These are phyloP conservation scores for Monosporascus sp. DNA, from an alignment of 2,329 filamentous ascomycete genomes.

Conservation along the genomic window DNA sequence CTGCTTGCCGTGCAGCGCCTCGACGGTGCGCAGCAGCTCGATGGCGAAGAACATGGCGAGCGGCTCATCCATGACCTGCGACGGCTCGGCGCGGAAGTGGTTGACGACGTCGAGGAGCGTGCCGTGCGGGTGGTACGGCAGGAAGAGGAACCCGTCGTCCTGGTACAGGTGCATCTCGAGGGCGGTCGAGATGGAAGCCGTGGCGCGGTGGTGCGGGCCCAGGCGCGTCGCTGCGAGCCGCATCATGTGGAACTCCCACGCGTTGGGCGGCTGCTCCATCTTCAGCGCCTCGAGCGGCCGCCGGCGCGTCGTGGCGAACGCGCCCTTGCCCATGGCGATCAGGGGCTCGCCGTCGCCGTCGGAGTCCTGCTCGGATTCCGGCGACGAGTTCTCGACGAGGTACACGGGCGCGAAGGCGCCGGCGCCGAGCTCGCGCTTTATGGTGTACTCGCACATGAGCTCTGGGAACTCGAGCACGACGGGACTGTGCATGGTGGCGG, in stretches of 20 bases:
- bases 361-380: conserved; percentile 39
- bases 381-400: conserved; percentile 69
- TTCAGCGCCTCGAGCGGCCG: conserved; percentile 77
- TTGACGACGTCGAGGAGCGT: conserved; percentile 96
- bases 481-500: conserved; percentile 51
- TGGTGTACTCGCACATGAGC: conserved; percentile 61
- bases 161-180: conserved; percentile 90
- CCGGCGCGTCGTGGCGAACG: conserved; percentile 52
- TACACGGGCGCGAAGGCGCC: conserved; percentile 96
- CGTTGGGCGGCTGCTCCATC: conserved; percentile 81
- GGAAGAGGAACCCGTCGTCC: conserved; percentile 83
- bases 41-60: conserved; percentile 94
- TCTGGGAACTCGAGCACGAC: conserved; percentile 65
- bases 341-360: conserved; percentile 32
- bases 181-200: conserved; percentile 72
- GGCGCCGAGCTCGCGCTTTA: conserved; percentile 82
- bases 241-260: conserved; percentile 98
- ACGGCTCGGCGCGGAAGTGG: conserved; percentile 65
- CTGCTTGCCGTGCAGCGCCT: conserved; percentile 73
- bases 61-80: conserved; percentile 78
- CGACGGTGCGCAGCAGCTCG: conserved; percentile 84
- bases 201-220: conserved; percentile 62
- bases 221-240: conserved; percentile 74
- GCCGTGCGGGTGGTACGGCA: conserved; percentile 84
- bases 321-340: conserved; percentile 56